Conservation (phyloP, 1,139 yeast species). For the Lodderomyces theae region DNA sequence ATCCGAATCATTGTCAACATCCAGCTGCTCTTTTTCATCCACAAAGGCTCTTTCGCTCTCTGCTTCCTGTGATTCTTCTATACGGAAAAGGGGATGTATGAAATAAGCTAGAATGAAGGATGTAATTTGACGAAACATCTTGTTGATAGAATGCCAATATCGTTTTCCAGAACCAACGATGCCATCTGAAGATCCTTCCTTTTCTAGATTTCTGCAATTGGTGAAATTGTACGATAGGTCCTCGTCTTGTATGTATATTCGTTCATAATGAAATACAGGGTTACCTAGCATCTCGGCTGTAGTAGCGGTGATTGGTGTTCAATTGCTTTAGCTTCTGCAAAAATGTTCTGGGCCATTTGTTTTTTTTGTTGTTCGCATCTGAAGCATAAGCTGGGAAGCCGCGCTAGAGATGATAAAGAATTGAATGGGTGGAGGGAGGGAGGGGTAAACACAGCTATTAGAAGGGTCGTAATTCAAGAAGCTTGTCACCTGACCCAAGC, state of each 20-base stretch:
- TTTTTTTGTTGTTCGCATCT: too few relatives aligned
- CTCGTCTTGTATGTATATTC: constrained; percentile 5
- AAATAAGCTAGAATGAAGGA: neutral
- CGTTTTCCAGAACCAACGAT: neutral
- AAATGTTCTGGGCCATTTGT: too few relatives aligned
- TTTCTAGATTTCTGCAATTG: neutral
- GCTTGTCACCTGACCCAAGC: too few relatives aligned
- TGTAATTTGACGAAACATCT: neutral
- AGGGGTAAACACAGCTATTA: too few relatives aligned
- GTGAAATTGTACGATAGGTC: constrained; percentile 2
- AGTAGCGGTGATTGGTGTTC: neutral
- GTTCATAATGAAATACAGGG: constrained; percentile 8
- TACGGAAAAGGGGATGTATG: neutral
- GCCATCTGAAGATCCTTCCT: neutral
- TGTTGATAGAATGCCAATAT: neutral
- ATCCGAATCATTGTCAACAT: constrained; percentile 7
- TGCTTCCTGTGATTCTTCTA: too few relatives aligned
- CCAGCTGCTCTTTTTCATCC: neutral
- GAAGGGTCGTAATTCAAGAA: too few relatives aligned
- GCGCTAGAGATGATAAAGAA: too few relatives aligned
- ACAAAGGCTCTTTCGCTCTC: too few relatives aligned
- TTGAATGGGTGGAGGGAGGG: too few relatives aligned
- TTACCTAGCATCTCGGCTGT: neutral
- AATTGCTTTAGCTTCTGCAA: too few relatives aligned
- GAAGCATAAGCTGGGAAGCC: too few relatives aligned